phyloP scores from a whole-genome alignment of 225 moss, liverwort and hornwort species.

The Physcomitrium patens region DNA sequence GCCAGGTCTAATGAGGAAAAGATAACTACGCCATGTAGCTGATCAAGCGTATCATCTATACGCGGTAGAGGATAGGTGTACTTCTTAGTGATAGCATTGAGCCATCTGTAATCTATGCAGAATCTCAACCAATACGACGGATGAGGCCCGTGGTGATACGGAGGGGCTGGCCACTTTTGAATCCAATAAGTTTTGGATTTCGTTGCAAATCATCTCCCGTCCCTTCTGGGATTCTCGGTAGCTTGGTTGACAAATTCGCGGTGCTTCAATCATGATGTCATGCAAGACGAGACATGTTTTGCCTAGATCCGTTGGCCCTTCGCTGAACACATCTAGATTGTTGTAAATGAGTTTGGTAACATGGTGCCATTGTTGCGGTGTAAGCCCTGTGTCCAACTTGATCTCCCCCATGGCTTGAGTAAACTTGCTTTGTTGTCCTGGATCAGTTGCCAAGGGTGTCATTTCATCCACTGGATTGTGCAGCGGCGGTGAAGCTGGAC shows the following conservation, averaged over 20 bases:
- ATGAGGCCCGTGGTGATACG: neutral
- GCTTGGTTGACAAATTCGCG: neutral
- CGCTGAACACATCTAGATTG: neutral
- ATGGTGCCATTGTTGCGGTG: neutral
- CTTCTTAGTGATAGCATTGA: slow-evolving; percentile 1
- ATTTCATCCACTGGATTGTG: rapidly evolving
- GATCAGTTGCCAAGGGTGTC: neutral
- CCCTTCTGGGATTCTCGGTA: neutral
- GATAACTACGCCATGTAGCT: neutral
- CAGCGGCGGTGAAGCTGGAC: no score
- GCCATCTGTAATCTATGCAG: neutral
- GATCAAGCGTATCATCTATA: no score
- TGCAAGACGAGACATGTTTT: neutral
- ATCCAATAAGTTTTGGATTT: neutral
- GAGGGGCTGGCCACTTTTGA: neutral
- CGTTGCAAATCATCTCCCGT: neutral
- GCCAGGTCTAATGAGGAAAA: neutral
- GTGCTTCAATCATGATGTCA: neutral
- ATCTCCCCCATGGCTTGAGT: no score
- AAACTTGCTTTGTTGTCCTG: neutral
- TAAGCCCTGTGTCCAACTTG: neutral
- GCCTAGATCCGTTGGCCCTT: neutral
- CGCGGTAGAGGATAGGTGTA: neutral
- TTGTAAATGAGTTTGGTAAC: neutral
- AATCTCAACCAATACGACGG: neutral